Base-by-base conservation (phyloP, 345 rosid genomes). In the Abelmoschus esculentus region DNA sequence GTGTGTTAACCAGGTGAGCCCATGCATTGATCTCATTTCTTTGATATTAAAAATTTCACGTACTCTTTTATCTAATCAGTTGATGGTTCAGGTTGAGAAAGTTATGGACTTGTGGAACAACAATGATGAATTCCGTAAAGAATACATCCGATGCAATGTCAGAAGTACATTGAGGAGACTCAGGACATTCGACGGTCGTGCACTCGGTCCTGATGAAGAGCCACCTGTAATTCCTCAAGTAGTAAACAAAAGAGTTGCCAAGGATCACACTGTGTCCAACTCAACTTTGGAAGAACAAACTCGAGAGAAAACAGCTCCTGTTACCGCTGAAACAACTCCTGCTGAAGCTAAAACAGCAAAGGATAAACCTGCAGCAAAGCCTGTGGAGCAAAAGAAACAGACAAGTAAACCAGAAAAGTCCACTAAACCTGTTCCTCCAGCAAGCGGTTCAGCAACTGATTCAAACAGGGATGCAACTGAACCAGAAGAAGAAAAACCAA, bases 161-260 rank as follows among this genome's bases (percentile, higher is more conserved):
- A 84, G 81, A 70, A 85, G 89, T 72, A 92, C 93, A 31, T 38
- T 80, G 5, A 81, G 86, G 84, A 90, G 96, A 81, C 67, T 92
- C 66, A 85, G 81, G 79, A 92, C 95, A 19, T 68, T 79, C 44
- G 97, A 91, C 73, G 97, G 97, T 49, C 93, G 97, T 59, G 79
- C 93, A 59, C 88, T 87, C 52, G 98, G 98, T 70, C 93, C 87
- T 56, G 84, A 87, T 73, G 98, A 92, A 80, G 86, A 79, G 62
- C 85, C 82, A 19, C 87, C 87, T 58, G 75, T 72, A 58, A 71
- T 87, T 73, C 85, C 84, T 49, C 65, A 76, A 74, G 28, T 67
- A 10, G 52, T 63, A 11, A 40, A 5, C 1, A 11, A 11, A 40
- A 42, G 31, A 62, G 50, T 40, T 26, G 79, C 77, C 72, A 86